Evolutionary conservation across 192 early-diverging fungal species (phyloP).

Genomic region (Linnemannia zychae): DNA sequence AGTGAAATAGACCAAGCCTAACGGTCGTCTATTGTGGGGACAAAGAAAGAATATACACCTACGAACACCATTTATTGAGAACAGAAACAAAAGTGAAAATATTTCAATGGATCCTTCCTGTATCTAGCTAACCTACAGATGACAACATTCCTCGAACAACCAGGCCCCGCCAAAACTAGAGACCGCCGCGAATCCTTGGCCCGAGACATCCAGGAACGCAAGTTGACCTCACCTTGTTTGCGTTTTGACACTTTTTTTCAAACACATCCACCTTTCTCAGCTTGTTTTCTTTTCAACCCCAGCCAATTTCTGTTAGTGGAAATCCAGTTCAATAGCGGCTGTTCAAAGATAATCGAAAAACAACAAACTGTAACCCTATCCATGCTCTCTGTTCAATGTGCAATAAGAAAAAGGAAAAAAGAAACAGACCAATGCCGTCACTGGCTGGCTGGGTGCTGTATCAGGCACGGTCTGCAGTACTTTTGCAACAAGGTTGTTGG

Average conservation of each 20-base stretch:
- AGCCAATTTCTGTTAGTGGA: background rate
- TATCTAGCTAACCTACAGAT: too few relatives aligned
- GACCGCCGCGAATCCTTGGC: background rate
- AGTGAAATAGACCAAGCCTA: background rate
- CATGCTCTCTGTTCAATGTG: background rate
- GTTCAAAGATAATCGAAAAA: background rate
- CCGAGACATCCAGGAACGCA: background rate
- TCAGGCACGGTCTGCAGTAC: background rate
- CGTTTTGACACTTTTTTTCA: slow-evolving; percentile 8
- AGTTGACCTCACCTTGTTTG: background rate
- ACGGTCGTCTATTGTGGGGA: background rate
- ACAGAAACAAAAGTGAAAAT: background rate
- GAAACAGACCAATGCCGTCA: background rate
- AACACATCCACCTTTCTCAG: background rate
- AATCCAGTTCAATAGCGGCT: background rate
- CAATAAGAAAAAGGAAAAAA: background rate
- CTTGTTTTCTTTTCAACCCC: slow-evolving; percentile 12
- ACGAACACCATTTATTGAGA: too few relatives aligned
- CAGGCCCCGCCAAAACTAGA: background rate
- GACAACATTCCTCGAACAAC: background rate
- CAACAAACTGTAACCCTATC: background rate
- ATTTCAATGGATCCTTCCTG: background rate
- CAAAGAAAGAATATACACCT: background rate
- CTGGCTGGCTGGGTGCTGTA: background rate
- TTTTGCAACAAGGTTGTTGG: too few relatives aligned